Percentiles rank a stretch among this genome's conserved stretches.
Conservation (phyloP, 2,329 filamentous ascomycete species). For the Aspergillus fructus region DNA sequence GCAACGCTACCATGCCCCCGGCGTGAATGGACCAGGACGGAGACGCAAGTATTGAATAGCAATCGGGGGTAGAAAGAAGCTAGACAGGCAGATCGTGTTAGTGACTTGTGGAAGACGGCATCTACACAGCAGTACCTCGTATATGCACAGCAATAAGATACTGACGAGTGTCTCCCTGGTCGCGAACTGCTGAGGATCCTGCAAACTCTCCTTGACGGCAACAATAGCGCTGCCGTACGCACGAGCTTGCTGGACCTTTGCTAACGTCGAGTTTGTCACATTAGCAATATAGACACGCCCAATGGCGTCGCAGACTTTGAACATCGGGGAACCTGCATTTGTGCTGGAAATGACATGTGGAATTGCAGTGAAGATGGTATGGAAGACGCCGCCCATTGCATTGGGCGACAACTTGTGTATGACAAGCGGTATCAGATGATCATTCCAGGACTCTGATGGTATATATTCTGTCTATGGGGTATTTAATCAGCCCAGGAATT, state of each 20-base stretch:
- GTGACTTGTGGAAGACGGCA: background rate
- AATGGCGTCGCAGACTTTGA: background rate
- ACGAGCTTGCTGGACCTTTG: background rate
- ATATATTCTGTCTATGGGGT: background rate
- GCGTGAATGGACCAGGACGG: background rate
- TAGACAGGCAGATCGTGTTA: background rate
- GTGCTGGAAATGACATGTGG: background rate
- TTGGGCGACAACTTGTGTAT: background rate
- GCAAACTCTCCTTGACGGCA: background rate
- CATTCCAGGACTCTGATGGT: background rate
- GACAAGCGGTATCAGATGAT: background rate
- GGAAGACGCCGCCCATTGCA: background rate
- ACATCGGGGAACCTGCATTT: background rate
- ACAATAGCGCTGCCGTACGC: background rate
- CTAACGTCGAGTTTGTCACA: background rate
- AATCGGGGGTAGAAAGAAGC: background rate
- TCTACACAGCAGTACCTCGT: background rate
- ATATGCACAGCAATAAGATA: background rate
- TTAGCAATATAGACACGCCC: background rate
- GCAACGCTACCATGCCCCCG: background rate
- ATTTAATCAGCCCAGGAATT: background rate
- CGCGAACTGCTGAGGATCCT: background rate
- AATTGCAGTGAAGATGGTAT: background rate
- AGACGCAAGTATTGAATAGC: background rate
- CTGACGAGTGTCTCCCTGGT: background rate